These are phyloP conservation scores for Xylaria sp. DNA, from an alignment of 2,329 filamentous ascomycete genomes.

Conservation along the genomic window DNA sequence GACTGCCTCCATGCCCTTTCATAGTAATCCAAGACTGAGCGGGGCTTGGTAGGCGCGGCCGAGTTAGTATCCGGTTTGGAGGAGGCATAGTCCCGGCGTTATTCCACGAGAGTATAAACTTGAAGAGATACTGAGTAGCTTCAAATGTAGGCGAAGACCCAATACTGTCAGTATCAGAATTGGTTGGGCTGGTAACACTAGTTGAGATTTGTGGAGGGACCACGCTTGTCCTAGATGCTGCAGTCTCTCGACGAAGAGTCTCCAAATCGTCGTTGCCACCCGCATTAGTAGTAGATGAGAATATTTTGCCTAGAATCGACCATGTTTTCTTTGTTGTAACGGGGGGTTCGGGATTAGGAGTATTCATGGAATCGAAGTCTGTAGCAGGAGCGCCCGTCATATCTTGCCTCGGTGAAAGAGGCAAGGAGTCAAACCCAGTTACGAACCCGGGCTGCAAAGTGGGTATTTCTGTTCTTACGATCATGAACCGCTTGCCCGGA, in stretches of 20 bases:
- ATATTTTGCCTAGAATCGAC: slow-evolving; percentile 72
- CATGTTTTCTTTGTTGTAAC: slow-evolving; percentile 67
- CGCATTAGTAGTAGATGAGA: slow-evolving; percentile 57
- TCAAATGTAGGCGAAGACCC: slow-evolving; percentile 66
- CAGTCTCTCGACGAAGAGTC: slow-evolving; percentile 61
- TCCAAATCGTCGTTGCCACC: slow-evolving; percentile 62
- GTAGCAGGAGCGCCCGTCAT: slow-evolving; percentile 41
- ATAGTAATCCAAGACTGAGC: slow-evolving; percentile 72
- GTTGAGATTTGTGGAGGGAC: slow-evolving; percentile 53
- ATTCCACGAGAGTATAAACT: slow-evolving; percentile 77
- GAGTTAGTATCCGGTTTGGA: slow-evolving; percentile 71
- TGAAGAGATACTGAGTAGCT: slow-evolving; percentile 73
- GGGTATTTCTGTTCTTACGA: slow-evolving; percentile 80
- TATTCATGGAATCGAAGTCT: slow-evolving; percentile 47
- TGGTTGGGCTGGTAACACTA: slow-evolving; percentile 50
- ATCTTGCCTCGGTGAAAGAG: slow-evolving; percentile 45
- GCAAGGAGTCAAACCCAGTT: slow-evolving; percentile 61
- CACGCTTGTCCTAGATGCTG: slow-evolving; percentile 56
- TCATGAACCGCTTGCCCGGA: slow-evolving; percentile 86
- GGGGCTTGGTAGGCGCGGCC: slow-evolving; percentile 75
- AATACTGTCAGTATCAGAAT: slow-evolving; percentile 65
- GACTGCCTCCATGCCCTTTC: slow-evolving; percentile 54
- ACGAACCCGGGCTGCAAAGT: slow-evolving; percentile 60
- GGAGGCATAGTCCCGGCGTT: slow-evolving; percentile 63
- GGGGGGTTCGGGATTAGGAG: slow-evolving; percentile 20